Evolutionary conservation across 805 yeast genomes (phyloP).

Genomic region (Sungouiozyma ichnusensis): DNA sequence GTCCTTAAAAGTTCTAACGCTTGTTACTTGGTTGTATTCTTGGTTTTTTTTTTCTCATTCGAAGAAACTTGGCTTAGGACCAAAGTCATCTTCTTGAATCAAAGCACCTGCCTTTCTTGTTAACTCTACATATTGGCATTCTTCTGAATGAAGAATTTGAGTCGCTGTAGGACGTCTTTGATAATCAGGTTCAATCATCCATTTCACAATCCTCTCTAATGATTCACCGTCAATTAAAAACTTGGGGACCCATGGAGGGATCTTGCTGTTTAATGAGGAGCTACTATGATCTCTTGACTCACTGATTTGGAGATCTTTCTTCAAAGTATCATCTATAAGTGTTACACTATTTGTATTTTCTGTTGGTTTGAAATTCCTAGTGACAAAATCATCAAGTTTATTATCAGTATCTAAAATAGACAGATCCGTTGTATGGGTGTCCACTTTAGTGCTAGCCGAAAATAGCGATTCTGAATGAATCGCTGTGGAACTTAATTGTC

Average conservation of each 20-base stretch:
- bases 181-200: slow-evolving; percentile 86
- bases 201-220: slow-evolving; percentile 68
- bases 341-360: neutral
- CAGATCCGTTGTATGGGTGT: slow-evolving; percentile 19
- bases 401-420: slow-evolving; percentile 1
- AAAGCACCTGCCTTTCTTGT: slow-evolving; percentile 87
- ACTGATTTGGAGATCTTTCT: neutral
- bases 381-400: neutral
- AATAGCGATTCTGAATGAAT: slow-evolving; percentile 31
- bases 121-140: slow-evolving; percentile 66
- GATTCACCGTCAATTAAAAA: slow-evolving; percentile 67
- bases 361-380: neutral
- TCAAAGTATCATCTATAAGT: neutral
- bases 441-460: slow-evolving; percentile 21
- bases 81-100: slow-evolving; percentile 91
- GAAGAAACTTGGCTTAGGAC: slow-evolving; percentile 55
- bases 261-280: slow-evolving; percentile 12
- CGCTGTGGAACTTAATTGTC: slow-evolving; percentile 68
- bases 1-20: neutral
- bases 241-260: slow-evolving; percentile 83
- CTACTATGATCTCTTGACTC: neutral
- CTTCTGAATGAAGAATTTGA: slow-evolving; percentile 57
- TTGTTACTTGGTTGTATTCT: no score
- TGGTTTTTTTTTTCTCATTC: slow-evolving; percentile 2
- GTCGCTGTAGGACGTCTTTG: slow-evolving; percentile 69